These are phyloP conservation scores for Skeletonema potamos DNA, from an alignment of 108 stramenopile genomes.

Conservation along the genomic window DNA sequence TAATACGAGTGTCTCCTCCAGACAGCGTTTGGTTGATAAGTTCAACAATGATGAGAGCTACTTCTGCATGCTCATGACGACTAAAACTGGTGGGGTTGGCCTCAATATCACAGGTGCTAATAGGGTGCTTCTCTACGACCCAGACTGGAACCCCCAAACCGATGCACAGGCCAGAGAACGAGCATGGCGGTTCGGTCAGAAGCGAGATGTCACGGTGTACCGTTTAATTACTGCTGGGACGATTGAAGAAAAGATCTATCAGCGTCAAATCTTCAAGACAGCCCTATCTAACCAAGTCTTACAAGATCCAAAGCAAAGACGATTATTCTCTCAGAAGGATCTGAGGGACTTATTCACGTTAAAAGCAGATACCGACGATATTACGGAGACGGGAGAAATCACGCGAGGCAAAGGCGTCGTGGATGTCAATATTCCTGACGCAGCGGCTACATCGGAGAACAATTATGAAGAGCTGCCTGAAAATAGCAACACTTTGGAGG, in stretches of 20 bases:
- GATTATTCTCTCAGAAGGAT: slow-evolving; percentile 89
- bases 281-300: slow-evolving; percentile 90
- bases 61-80: slow-evolving; percentile 95
- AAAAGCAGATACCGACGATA: slow-evolving; percentile 61
- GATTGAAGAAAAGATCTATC: slow-evolving; percentile 97
- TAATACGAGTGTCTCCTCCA: slow-evolving; percentile 84
- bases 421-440: slow-evolving; percentile 40
- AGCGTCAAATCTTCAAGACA: slow-evolving; percentile 98
- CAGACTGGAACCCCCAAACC: slow-evolving; percentile 97
- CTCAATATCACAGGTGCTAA: slow-evolving; percentile 70
- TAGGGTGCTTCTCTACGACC: slow-evolving; percentile 79
- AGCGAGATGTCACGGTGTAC: slow-evolving; percentile 72
- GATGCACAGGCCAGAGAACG: slow-evolving; percentile 94
- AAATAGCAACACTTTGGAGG: slow-evolving; percentile 58
- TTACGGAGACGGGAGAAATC: slow-evolving; percentile 68
- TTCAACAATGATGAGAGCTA: slow-evolving; percentile 88
- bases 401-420: slow-evolving; percentile 67
- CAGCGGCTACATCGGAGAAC: not conserved
- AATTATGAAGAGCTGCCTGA: slow-evolving; percentile 15
- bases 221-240: slow-evolving; percentile 83
- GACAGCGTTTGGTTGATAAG: slow-evolving; percentile 87
- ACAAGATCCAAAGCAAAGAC: slow-evolving; percentile 87
- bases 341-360: slow-evolving; percentile 91
- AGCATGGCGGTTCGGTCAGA: slow-evolving; percentile 92
- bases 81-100: slow-evolving; percentile 97